Conservation (phyloP, 2,329 filamentous ascomycete genomes). For the Claviceps spartinae region DNA sequence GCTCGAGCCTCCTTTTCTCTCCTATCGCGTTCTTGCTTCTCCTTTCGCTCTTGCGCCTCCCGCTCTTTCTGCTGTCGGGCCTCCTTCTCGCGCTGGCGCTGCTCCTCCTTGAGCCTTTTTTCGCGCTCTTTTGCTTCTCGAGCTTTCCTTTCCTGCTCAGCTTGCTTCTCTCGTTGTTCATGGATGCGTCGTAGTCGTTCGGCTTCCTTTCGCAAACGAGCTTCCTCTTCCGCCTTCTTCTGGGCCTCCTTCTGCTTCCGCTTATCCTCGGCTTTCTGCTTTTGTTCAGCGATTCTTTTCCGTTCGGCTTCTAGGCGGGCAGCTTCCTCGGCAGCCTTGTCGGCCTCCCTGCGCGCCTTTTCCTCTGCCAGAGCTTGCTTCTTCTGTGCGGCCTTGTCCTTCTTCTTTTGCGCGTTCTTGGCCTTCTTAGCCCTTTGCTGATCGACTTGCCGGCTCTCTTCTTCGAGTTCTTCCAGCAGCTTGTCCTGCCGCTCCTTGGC, state of each 20-base stretch:
- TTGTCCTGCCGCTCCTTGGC: conserved; percentile 83
- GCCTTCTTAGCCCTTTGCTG: conserved; percentile 86
- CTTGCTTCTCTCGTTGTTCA: conserved; percentile 76
- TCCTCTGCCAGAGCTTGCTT: conserved; percentile 85
- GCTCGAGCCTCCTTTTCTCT: conserved; percentile 44
- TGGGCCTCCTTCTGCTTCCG: conserved; percentile 83
- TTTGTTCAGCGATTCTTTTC: conserved; percentile 67
- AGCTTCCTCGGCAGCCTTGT: conserved; percentile 78
- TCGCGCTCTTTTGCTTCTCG: conserved; percentile 52
- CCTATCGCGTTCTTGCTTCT: conserved; percentile 49
- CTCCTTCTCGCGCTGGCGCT: conserved; percentile 67
- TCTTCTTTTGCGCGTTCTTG: conserved; percentile 86
- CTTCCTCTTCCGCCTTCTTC: conserved; percentile 81
- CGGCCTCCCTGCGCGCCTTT: conserved; percentile 73
- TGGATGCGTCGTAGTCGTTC: conserved; percentile 67
- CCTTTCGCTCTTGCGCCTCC: conserved; percentile 50
- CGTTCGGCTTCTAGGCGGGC: conserved; percentile 62
- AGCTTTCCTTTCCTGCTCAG: conserved; percentile 70
- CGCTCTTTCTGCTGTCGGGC: conserved; percentile 56
- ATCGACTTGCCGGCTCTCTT: conserved; percentile 63
- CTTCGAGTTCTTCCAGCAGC: conserved; percentile 79
- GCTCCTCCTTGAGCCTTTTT: conserved; percentile 74
- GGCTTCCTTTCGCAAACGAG: conserved; percentile 69
- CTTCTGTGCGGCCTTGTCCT: conserved; percentile 83
- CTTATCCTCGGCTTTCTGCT: conserved; percentile 75